A percentile compares a stretch with the other conserved stretches of the same genome.
Evolutionary conservation across 2,329 filamentous ascomycete genomes (phyloP).

Genomic region (Aspergillus bombycis): DNA sequence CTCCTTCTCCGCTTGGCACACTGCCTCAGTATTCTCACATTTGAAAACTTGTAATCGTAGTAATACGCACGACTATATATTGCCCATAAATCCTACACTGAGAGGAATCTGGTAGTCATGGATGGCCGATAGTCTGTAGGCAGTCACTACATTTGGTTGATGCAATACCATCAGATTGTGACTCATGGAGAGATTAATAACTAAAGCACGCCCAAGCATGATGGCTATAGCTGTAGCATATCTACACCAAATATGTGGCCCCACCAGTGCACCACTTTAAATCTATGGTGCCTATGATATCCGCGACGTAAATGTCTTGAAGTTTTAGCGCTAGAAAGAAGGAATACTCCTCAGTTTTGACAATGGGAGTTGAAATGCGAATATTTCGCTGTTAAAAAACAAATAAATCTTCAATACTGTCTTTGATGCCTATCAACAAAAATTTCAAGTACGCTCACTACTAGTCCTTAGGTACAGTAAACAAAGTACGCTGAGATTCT

Average conservation of each 20-base stretch:
- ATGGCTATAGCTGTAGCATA: not conserved
- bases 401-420: not conserved
- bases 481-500: not conserved
- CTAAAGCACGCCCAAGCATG: not conserved
- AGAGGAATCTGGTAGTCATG: not conserved
- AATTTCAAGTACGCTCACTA: not conserved
- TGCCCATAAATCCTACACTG: too few relatives aligned
- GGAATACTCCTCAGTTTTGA: too few relatives aligned
- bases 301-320: too few relatives aligned
- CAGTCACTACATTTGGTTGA: not conserved
- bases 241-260: not conserved
- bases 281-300: too few relatives aligned
- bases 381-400: not conserved
- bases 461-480: not conserved
- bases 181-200: not conserved
- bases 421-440: not conserved
- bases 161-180: not conserved
- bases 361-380: too few relatives aligned
- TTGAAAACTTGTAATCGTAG: too few relatives aligned
- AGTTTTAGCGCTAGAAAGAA: too few relatives aligned
- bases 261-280: not conserved
- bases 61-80: too few relatives aligned
- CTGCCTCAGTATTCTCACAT: not conserved
- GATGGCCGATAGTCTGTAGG: not conserved
- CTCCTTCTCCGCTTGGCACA: not conserved